phyloP scores from a whole-genome alignment of 148 eudicot genomes.

The Dysphania ambrosioides region DNA sequence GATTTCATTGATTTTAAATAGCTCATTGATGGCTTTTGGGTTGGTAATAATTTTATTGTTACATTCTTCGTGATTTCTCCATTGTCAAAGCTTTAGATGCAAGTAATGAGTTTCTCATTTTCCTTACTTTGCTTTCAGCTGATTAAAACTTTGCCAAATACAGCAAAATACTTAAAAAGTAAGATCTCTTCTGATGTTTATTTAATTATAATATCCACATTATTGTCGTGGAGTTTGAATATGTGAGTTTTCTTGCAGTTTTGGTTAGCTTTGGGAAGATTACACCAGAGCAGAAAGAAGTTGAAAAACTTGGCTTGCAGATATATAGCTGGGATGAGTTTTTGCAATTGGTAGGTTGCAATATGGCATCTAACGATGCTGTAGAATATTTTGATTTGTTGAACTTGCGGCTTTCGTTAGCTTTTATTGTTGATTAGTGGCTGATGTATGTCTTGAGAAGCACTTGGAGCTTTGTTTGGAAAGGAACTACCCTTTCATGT shows the following conservation, averaged over 20 bases:
- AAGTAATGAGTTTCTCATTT: conserved; percentile 2
- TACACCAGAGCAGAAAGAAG: conserved; percentile 58
- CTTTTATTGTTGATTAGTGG: not conserved
- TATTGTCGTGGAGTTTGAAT: not conserved
- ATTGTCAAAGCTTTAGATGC: not conserved
- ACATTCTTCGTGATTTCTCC: not conserved
- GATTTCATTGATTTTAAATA: not conserved
- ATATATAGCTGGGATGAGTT: conserved; percentile 88
- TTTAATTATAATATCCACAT: not conserved
- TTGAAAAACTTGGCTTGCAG: conserved; percentile 57
- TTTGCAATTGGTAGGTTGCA: conserved; percentile 74
- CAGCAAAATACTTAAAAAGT: conserved; percentile 69
- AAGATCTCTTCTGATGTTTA: conserved; percentile 31
- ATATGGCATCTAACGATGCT: conserved; percentile 4
- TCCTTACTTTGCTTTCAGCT: conserved; percentile 51
- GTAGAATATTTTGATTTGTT: not conserved
- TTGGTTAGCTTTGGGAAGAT: conserved; percentile 94
- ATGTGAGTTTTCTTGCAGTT: conserved; percentile 39
- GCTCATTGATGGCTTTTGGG: not conserved
- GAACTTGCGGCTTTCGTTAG: not conserved
- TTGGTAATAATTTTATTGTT: not conserved
- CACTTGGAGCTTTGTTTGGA: not conserved
- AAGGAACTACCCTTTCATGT: too few species aligned
- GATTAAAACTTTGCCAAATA: conserved; percentile 64
- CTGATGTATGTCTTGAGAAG: conserved; percentile 2